These are phyloP conservation scores for Diutina pseudorugosa DNA, from an alignment of 1,139 yeast genomes.

Conservation along the genomic window DNA sequence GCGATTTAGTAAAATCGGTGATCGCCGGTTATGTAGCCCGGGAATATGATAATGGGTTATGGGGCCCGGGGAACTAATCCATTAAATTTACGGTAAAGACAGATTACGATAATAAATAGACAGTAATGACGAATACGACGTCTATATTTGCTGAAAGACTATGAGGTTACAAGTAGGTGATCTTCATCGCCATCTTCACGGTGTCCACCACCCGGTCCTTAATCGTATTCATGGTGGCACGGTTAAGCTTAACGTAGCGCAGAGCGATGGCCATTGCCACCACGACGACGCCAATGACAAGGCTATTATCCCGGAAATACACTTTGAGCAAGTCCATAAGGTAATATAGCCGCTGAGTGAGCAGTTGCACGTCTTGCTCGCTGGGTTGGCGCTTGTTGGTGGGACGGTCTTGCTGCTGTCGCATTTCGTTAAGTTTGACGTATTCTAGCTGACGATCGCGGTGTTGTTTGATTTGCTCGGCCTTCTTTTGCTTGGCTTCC, in stretches of 20 bases:
- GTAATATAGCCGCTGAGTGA: neutral
- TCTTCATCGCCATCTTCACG: conserved; percentile 32
- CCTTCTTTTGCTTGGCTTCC: conserved; percentile 9
- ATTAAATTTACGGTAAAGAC: too few relatives aligned
- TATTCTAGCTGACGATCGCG: neutral
- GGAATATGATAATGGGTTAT: neutral
- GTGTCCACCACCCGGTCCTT: conserved; percentile 25
- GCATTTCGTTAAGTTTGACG: conserved; percentile 5
- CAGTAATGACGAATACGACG: too few relatives aligned
- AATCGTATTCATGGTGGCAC: conserved; percentile 12
- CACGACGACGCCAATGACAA: conserved; percentile 16
- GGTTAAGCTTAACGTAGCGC: conserved; percentile 14
- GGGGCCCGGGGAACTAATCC: neutral
- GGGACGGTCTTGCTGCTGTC: neutral
- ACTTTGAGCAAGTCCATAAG: conserved; percentile 3
- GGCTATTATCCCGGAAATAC: conserved; percentile 20
- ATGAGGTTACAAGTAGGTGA: conserved; percentile 17
- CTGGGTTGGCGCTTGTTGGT: conserved; percentile 8
- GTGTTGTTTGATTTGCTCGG: conserved; percentile 10
- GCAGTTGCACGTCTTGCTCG: neutral
- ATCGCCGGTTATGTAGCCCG: too few relatives aligned
- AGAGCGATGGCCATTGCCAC: conserved; percentile 14
- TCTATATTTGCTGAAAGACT: too few relatives aligned
- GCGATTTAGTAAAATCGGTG: too few relatives aligned
- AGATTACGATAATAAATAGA: too few relatives aligned